Evolutionary conservation across 768 basidiomycete species (phyloP).

Genomic region (Suillus placidus): DNA sequence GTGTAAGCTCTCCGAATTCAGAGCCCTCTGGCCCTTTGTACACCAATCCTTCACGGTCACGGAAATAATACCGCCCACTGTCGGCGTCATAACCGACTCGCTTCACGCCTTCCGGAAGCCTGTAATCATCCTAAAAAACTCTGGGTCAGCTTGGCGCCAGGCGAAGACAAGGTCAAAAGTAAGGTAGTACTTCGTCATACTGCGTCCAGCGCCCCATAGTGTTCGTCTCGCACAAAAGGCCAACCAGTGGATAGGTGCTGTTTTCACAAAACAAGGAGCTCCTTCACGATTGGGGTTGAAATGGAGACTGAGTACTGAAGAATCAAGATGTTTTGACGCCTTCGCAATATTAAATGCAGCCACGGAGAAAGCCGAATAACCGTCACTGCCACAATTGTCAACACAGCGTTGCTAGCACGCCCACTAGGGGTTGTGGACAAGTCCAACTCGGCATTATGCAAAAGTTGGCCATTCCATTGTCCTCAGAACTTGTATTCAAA

Average conservation of each 20-base stretch:
- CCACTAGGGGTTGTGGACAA: not conserved
- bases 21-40: conserved; percentile 66
- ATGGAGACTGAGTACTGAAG: conserved; percentile 2
- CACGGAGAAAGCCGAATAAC: conserved; percentile 26
- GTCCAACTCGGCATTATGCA: no score
- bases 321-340: not conserved
- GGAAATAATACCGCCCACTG: conserved; percentile 65
- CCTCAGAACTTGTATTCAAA: conserved; percentile 24
- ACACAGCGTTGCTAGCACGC: not conserved
- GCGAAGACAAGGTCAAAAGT: not conserved
- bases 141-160: conserved; percentile 9
- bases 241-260: conserved; percentile 22
- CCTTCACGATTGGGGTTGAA: not conserved
- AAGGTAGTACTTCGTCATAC: conserved; percentile 32
- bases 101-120: conserved; percentile 55
- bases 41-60: conserved; percentile 51
- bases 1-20: conserved; percentile 55
- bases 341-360: not conserved
- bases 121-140: conserved; percentile 47
- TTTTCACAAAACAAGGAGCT: conserved; percentile 8
- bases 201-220: conserved; percentile 43
- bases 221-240: conserved; percentile 14
- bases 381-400: not conserved
- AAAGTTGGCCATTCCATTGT: conserved; percentile 3
- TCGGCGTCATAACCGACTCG: conserved; percentile 81